These are phyloP conservation scores for Ophiostoma piceae DNA, from an alignment of 2,329 filamentous ascomycete genomes.

Conservation along the genomic window DNA sequence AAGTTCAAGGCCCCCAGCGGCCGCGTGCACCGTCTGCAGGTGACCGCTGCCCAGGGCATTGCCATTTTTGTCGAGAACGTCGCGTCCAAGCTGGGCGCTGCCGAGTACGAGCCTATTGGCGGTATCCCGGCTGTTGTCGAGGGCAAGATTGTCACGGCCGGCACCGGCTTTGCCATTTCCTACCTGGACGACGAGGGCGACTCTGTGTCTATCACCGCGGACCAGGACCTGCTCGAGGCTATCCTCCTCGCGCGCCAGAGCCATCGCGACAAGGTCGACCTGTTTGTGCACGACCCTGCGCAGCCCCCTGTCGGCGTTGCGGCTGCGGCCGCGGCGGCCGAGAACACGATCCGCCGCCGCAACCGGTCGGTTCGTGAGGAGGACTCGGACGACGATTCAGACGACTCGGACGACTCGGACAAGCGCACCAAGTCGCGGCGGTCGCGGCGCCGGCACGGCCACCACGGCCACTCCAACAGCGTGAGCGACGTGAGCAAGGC, in stretches of 20 bases:
- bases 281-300: constrained; percentile 91
- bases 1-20: constrained; percentile 98
- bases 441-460: constrained; percentile 30
- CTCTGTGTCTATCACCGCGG: constrained; percentile 92
- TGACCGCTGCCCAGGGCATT: constrained; percentile 74
- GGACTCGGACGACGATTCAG: constrained; percentile 32
- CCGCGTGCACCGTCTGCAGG: constrained; percentile 86
- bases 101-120: constrained; percentile 75
- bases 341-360: constrained; percentile 19
- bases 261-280: constrained; percentile 85
- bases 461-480: constrained; percentile 27
- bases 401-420: constrained; percentile 49
- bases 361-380: constrained; percentile 44
- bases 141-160: constrained; percentile 67
- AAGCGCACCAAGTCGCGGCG: constrained; percentile 32
- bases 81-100: constrained; percentile 68
- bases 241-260: constrained; percentile 74
- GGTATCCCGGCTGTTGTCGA: constrained; percentile 73
- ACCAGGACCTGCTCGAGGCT: constrained; percentile 86
- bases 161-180: constrained; percentile 82
- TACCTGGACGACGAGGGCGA: constrained; percentile 97
- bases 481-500: constrained; percentile 22
- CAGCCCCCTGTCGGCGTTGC: constrained; percentile 67
- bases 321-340: constrained; percentile 44
- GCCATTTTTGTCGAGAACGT: constrained; percentile 72